Base-by-base conservation (phyloP, 2,329 filamentous ascomycete genomes). In the Pseudopithomyces maydicus region DNA sequence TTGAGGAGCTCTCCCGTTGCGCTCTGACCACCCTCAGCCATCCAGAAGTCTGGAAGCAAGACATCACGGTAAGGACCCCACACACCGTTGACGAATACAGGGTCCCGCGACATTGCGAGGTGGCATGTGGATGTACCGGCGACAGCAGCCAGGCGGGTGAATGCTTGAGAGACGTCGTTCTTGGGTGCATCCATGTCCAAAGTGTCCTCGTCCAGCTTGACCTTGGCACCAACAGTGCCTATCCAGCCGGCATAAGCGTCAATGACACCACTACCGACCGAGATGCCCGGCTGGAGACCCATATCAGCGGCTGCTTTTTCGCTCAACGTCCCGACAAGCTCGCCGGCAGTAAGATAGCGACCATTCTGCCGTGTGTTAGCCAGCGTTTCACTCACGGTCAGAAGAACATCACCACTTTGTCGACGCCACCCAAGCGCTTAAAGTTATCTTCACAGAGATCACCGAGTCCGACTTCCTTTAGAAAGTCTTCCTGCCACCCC, bases 221-320 rank as follows among this genome's bases (percentile, higher is more conserved):
- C 91, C 77, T 97, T 97, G 58, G 95, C 94, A 56, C 95, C 95
- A n/a, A 99, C 95, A 1, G 95, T 98, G 59, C 95, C 95, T 66
- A 99, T 95, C 95, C 95, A 99, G 62, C 95, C 95, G 57, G 95
- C 95, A 71, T 99, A 99, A 17, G 95, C 95, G 75, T 99, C 95
- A 71, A 99, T 99, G 62, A 99, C 95, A 76, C 93, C 93, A 71
- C 92, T 96, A 52, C 95, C 95, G 54, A 99, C 90, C 17, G 95
- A 92, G 66, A 97, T 95, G 38, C 93, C 94, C 19, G 89, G 83
- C 5, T 89, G 89, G 2, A 99, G 84, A 7, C 95, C 94, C 58
- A 99, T 86, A 63, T 97, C 90, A 46, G 82, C 78, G 15, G 90
- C 91, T 6, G 95, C 93, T 70, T 90, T 90, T 62, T 94, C 89